These are phyloP conservation scores for Neoboletus subvelutipes DNA, from an alignment of 768 basidiomycete genomes.

Conservation along the genomic window DNA sequence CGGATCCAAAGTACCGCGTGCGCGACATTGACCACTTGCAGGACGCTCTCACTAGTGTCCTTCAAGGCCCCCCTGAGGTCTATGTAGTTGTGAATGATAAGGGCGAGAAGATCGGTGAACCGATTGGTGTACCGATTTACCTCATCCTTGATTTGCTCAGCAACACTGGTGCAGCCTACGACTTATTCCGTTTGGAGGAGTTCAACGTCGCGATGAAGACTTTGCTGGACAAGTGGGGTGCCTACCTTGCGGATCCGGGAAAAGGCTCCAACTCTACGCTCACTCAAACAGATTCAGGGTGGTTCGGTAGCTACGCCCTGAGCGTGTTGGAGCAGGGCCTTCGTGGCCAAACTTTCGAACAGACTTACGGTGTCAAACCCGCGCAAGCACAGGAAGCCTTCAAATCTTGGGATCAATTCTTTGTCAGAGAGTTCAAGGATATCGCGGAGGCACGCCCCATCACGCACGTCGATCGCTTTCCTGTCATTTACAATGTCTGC, in stretches of 20 bases:
- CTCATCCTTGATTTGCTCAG: conserved; percentile 21
- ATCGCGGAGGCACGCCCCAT: not conserved
- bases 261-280: conserved; percentile 3
- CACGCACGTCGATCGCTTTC: not conserved
- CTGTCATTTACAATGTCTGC: conserved; percentile 48
- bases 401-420: conserved; percentile 53
- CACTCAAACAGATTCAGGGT: not conserved
- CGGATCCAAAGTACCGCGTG: not conserved
- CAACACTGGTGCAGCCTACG: conserved; percentile 23
- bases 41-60: not conserved
- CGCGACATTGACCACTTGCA: not conserved
- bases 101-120: conserved; percentile 12
- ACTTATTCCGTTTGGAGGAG: conserved; percentile 8
- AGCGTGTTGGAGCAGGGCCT: not conserved
- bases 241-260: not conserved
- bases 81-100: not conserved
- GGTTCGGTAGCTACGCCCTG: not conserved
- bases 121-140: conserved; percentile 19
- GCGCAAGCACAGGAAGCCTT: not conserved
- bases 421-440: conserved; percentile 39
- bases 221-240: conserved; percentile 3
- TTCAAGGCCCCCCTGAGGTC: not conserved
- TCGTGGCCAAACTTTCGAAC: not conserved
- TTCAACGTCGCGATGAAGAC: conserved; percentile 2
- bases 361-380: conserved; percentile 4